Base-by-base conservation (phyloP, 2,329 filamentous ascomycete genomes). In the Penicillium sp. region DNA sequence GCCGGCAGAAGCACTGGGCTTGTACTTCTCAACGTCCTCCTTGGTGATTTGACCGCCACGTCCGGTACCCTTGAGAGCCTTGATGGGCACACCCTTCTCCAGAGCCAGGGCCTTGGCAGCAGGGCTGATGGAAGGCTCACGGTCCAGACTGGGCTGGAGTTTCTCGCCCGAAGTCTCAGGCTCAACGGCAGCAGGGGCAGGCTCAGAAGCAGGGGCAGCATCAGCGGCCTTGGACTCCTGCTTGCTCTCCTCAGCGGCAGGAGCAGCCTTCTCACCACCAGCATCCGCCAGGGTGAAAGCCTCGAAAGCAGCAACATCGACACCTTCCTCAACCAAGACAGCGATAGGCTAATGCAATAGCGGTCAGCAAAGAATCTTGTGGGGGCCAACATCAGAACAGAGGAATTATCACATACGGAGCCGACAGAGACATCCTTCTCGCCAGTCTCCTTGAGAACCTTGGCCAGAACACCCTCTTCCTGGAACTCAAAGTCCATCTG, bases 401-500 rank as follows among this genome's bases (percentile, higher is more conserved):
- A n/a, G n/a, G n/a, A n/a, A n/a, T n/a, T n/a, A n/a, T n/a, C n/a
- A n/a, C 88, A 76, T 82, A 98, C 93, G 73, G 86, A 93, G 71
- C 93, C 93, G 63, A 98, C 89, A 28, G 91, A 72, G 55, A 98
- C 77, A 70, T 98, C 93, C 79, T 97, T 98, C 72, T 85, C 85
- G 59, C 94, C 94, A 53, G 85, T 84, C 40, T 95, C 87, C 76
- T 89, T 93, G 66, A 98, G 77, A 57, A 97, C 80, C 80, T 95
- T 95, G 65, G 93, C 91, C 61, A 98, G 79, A 53, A 95, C 81
- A 77, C 91, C 93, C 70, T 97, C 93, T 67, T 98, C 93, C 75
- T 98, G 93, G 75, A 95, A 97, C 75, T 98, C 93, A 71, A 98
- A 97, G 77, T 98, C 93, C 93, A 98, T 98, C 77, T 97, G 93